Percentiles rank a stretch among this genome's conserved stretches.
Evolutionary conservation across 805 yeast genomes (phyloP).

Genomic region (Schizosaccharomyces cryophilus): DNA sequence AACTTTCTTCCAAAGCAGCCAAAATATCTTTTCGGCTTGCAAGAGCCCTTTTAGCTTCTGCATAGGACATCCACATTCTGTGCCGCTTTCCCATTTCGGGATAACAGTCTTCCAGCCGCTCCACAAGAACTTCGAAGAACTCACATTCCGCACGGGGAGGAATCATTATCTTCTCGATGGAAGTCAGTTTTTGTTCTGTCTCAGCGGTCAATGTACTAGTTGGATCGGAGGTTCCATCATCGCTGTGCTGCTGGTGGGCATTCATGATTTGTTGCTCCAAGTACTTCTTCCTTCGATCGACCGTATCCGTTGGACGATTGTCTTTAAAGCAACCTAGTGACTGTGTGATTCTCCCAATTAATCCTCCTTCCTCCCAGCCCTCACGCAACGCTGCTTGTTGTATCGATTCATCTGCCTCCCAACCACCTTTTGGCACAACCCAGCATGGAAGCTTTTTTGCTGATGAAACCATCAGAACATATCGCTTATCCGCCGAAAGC

Average conservation of each 20-base stretch:
- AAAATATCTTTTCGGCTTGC: conserved; percentile 37
- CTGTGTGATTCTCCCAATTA: conserved; percentile 33
- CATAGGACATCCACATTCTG: conserved; percentile 44
- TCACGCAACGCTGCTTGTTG: conserved; percentile 45
- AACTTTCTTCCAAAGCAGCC: conserved; percentile 34
- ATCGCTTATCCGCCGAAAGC: conserved; percentile 27
- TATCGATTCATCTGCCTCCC: conserved; percentile 52
- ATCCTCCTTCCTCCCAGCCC: conserved; percentile 97
- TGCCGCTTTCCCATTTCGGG: conserved; percentile 47
- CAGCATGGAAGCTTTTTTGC: conserved; percentile 30
- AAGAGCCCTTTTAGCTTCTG: conserved; percentile 41
- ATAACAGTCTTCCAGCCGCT: conserved; percentile 33
- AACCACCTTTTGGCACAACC: conserved; percentile 92
- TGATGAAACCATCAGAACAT: conserved; percentile 61
- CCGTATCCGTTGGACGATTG: conserved; percentile 22
- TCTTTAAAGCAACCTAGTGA: conserved; percentile 48
- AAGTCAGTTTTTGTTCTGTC: conserved; percentile 8
- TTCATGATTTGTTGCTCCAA: background rate
- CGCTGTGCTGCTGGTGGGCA: background rate
- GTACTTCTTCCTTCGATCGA: conserved; percentile 16
- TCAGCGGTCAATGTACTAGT: background rate
- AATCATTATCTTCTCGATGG: conserved; percentile 7
- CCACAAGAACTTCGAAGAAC: conserved; percentile 53
- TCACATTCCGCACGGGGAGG: conserved; percentile 72
- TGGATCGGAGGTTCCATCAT: background rate